A percentile compares a stretch with the other conserved stretches of the same genome.
Evolutionary conservation across 305 asterid genomes (phyloP).

Genomic region (Nicotiana rustica): DNA sequence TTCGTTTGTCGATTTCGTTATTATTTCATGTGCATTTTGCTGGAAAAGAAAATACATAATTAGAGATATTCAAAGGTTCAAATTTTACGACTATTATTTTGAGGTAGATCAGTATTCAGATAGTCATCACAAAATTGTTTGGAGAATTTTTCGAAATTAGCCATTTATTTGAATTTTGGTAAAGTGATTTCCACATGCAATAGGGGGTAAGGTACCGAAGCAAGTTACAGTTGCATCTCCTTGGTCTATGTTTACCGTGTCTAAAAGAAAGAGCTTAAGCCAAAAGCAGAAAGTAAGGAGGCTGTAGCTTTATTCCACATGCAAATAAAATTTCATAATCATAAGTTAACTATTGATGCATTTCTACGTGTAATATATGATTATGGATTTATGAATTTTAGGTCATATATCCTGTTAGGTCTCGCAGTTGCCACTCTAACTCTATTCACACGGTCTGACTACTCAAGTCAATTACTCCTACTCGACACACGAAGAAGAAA

Average conservation of each 20-base stretch:
- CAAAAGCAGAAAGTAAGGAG: not conserved
- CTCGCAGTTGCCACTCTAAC: not conserved
- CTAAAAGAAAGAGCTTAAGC: slow-evolving; percentile 23
- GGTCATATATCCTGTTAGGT: not conserved
- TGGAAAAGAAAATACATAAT: not conserved
- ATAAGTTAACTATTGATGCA: not conserved
- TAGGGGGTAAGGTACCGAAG: not conserved
- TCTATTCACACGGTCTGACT: not conserved
- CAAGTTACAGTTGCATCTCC: not conserved
- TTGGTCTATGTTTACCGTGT: not conserved
- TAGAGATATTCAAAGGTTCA: not conserved
- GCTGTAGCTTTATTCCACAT: not conserved
- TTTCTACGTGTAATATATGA: not conserved
- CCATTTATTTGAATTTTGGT: not conserved
- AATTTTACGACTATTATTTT: not conserved
- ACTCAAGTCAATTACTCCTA: not conserved
- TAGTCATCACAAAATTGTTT: not conserved
- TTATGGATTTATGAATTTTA: slow-evolving; percentile 16
- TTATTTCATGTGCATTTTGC: not conserved
- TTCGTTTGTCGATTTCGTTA: slow-evolving; percentile 24
- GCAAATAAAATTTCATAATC: not conserved
- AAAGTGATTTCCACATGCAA: not conserved
- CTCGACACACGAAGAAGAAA: not conserved
- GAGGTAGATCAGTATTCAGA: not conserved
- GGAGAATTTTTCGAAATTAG: not conserved